Evolutionary conservation across 2,329 filamentous ascomycete genomes (phyloP), one percentile per base, ranked within the genome.

Genomic region (Stagonosporopsis vannaccii): DNA sequence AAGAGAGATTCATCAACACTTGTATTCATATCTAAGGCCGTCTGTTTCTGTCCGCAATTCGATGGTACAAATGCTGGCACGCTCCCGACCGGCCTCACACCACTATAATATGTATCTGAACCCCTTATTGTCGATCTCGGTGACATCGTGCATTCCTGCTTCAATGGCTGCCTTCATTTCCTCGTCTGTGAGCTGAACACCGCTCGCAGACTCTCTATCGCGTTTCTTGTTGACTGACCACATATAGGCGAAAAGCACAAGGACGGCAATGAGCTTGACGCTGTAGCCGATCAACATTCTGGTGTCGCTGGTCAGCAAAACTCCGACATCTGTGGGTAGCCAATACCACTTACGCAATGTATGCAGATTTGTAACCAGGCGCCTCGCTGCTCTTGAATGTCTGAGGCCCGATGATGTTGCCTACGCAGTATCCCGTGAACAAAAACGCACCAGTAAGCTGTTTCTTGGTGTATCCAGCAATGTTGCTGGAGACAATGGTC

Each of bases 391-490:
- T 43, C 51, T 72, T 73, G 65, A 80, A 80, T 22, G 79, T 78
- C 51, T 77, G 73, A 0, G 79, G 78, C 0, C 70, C 77, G 8
- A 79, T 72, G 49, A 80, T 77, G 51, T 80, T 80, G 0, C 73
- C 73, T 0, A 72, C 55, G 47, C 71, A 77, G 40, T 75, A 84
- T 0, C 80, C 80, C 20, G 75, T 70, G 53, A 75, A 77, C 5
- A 77, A 60, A 2, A 68, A 68, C 2, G 65, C 71, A 17, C 85
- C 86, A 4, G 85, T 85, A 32, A 87, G 81, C 51, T 87, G 85
- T 65, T 88, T 70, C 62, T 75, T 73, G 6, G 72, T 75, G 23
- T 73, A 69, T 5, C 71, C 72, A 17, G 70, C 70, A 3, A 70
- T 61, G 61, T 84, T 84, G 41, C 79, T 79, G 0, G 80, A 68